These are phyloP conservation scores for Strobilomyces confusus DNA, from an alignment of 768 basidiomycete species.

Conservation along the genomic window DNA sequence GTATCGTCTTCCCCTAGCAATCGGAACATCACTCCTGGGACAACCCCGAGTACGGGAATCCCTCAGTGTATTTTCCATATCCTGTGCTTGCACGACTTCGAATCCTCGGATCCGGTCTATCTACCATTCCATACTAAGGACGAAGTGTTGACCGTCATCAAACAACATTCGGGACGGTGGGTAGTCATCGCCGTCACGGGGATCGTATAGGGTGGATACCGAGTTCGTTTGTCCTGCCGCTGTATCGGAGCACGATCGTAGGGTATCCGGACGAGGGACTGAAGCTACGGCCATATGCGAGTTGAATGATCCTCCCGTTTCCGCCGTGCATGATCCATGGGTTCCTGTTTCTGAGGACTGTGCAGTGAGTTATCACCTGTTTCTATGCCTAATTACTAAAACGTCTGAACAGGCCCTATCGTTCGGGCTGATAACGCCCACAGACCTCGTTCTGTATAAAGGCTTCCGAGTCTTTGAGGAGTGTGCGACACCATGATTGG, in stretches of 20 bases:
- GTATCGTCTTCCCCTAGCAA: conserved; percentile 17
- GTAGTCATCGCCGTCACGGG: conserved; percentile 59
- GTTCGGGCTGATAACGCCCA: conserved; percentile 17
- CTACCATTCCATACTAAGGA: conserved; percentile 60
- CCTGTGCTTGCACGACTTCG: conserved; percentile 66
- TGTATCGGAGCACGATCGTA: conserved; percentile 32
- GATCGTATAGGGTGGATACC: conserved; percentile 73
- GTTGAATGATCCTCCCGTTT: conserved; percentile 4
- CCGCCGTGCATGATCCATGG: conserved; percentile 17
- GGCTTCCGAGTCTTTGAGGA: conserved; percentile 5
- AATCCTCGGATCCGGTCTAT: conserved; percentile 55
- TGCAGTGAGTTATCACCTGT: conserved; percentile 9
- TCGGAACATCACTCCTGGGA: conserved; percentile 11
- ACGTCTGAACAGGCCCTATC: conserved; percentile 11
- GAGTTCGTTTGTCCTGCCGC: conserved; percentile 57
- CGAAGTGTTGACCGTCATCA: conserved; percentile 65
- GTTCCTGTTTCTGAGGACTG: conserved; percentile 18
- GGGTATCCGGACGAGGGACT: conserved; percentile 47
- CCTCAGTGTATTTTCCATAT: conserved; percentile 37
- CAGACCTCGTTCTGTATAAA: conserved; percentile 13
- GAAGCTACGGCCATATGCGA: conserved; percentile 28
- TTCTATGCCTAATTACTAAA: conserved; percentile 7
- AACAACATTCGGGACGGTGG: conserved; percentile 76
- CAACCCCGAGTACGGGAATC: conserved; percentile 30
- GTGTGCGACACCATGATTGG: background rate